A percentile compares a stretch with the other conserved stretches of the same genome.
phyloP scores from a whole-genome alignment of 768 basidiomycete species.

The Boletus subcaerulescens region DNA sequence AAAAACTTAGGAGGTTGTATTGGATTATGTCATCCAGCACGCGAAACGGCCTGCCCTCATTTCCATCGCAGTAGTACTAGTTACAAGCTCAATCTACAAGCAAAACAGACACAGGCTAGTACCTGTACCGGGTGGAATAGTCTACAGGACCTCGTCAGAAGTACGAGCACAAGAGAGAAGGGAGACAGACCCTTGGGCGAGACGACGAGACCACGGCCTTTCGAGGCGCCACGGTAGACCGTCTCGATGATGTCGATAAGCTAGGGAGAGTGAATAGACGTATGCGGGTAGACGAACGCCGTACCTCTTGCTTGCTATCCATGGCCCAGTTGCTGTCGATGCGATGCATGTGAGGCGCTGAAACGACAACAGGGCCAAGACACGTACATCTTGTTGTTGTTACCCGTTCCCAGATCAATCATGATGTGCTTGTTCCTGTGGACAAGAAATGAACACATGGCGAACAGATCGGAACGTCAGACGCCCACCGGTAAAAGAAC shows the following conservation, averaged over 20 bases:
- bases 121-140: conserved; percentile 80
- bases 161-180: too few relatives aligned
- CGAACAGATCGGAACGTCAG: neutral
- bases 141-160: conserved; percentile 39
- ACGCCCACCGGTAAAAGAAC: conserved; percentile 92
- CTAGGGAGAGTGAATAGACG: conserved; percentile 37
- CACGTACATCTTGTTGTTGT: conserved; percentile 97
- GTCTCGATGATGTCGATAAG: conserved; percentile 98
- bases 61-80: too few relatives aligned
- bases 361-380: neutral
- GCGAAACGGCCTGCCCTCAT: conserved; percentile 28
- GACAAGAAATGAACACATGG: neutral
- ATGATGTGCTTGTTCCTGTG: conserved; percentile 96
- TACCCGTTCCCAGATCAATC: conserved; percentile 99
- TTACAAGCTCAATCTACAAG: too few relatives aligned
- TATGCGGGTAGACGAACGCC: conserved; percentile 8
- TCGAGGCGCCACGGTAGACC: conserved; percentile 95
- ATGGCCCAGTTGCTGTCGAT: conserved; percentile 90
- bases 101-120: conserved; percentile 34
- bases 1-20: neutral
- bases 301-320: conserved; percentile 96
- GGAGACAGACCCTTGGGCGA: conserved; percentile 79
- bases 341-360: neutral
- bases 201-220: conserved; percentile 96
- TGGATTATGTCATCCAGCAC: conserved; percentile 28